Evolutionary conservation across 345 rosid genomes (phyloP), one percentile per base, ranked within the genome.

Genomic region (Populus alba): DNA sequence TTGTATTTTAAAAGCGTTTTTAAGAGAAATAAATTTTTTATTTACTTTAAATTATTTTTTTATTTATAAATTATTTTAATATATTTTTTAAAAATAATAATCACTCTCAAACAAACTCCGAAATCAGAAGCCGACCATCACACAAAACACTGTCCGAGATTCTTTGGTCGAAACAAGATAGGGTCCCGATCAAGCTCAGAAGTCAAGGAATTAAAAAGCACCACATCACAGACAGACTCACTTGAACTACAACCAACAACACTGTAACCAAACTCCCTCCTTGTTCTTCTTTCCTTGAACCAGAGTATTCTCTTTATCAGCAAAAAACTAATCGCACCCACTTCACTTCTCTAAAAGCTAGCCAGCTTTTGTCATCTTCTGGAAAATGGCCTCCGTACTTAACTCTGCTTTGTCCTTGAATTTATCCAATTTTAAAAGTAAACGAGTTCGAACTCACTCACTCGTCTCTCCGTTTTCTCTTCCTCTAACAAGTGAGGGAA

Each of bases 301-400:
- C 12, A 67, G 12, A n/a, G 22, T 43, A 23, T 38, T 10, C 1
- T 3, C 7, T 20, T 66, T 33, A 7, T 66, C 68, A 31, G 39
- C 1, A n/a, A 18, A 57, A 57, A n/a, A 8, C 62, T 1, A 23
- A 59, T 23, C 65, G 11, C 29, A 23, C 65, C 65, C 0, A 3
- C 29, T 59, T 25, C 29, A n/a, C 65, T n/a, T 59, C 65, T n/a
- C 65, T 22, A 6, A 23, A 23, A 59, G 63, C 63, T 41, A 17
- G 29, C 63, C 15, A 47, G 38, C 61, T 71, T 39, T 38, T 18
- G 13, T 13, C 13, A 59, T 59, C 29, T 23, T 1, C 12, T 9
- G 15, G 23, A 23, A 59, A 74, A 93, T 93, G 97, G 88, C 98
- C 76, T 87, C 91, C 38, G 68, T 89, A 6, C 86, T 90, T 37